Conservation (phyloP, 2,329 filamentous ascomycete species). For the Colletotrichum horii region DNA sequence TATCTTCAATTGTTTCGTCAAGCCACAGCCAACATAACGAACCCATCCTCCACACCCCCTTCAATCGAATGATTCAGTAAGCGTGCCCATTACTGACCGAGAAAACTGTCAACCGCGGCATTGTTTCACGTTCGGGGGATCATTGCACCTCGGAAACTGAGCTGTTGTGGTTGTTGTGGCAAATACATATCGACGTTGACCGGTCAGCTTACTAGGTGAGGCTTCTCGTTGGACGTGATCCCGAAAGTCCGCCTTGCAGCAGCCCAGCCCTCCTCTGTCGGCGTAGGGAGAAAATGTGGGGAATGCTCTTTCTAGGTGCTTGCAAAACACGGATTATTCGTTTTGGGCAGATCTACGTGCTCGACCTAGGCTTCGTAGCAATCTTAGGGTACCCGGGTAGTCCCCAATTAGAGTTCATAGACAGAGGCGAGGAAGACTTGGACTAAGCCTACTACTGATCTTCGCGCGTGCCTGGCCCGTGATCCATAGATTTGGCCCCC, state of each 20-base stretch:
- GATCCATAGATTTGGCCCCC: not conserved
- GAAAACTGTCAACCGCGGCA: not conserved
- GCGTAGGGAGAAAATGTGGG: not conserved
- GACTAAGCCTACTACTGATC: not conserved
- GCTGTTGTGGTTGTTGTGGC: not conserved
- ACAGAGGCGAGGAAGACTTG: not conserved
- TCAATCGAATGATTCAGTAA: not conserved
- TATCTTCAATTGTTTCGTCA: not conserved
- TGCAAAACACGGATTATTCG: not conserved
- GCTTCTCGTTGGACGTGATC: not conserved
- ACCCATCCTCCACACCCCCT: not conserved
- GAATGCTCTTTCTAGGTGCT: not conserved
- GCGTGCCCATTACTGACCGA: not conserved
- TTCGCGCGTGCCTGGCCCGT: not conserved
- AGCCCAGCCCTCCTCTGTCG: not conserved
- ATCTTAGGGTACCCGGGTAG: not conserved
- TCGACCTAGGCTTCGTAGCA: not conserved
- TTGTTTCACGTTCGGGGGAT: not conserved
- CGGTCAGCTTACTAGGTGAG: not conserved
- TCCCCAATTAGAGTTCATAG: not conserved
- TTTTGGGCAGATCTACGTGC: not conserved
- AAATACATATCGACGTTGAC: not conserved
- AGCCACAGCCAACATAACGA: not conserved
- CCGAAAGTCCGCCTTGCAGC: not conserved
- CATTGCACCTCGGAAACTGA: not conserved